Percentiles rank a stretch among this genome's conserved stretches.
Evolutionary conservation across 257 asterid species (phyloP).

Genomic region (Scutellaria galericulata): DNA sequence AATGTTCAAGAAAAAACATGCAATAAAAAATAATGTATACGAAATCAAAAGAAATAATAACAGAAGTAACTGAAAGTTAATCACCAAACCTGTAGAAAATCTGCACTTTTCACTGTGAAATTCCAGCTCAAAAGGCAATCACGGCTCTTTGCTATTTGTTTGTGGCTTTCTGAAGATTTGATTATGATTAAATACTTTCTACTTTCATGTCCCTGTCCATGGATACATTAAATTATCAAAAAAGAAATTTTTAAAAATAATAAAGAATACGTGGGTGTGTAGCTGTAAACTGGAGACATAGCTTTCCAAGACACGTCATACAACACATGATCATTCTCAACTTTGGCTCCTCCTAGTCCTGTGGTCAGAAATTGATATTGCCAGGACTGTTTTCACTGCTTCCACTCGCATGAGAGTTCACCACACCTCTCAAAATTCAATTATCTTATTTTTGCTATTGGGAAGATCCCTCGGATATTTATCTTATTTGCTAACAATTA

Average conservation of each 20-base stretch:
- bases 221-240: not conserved
- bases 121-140: conserved; percentile 19
- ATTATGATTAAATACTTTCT: not conserved
- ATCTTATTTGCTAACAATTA: too few relatives aligned
- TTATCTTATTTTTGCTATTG: not conserved
- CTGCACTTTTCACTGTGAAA: conserved; percentile 21
- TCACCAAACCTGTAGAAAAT: conserved; percentile 25
- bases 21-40: not conserved
- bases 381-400: conserved; percentile 12
- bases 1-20: not conserved
- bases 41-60: not conserved
- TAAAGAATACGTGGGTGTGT: conserved; percentile 35
- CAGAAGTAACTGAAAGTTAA: not conserved
- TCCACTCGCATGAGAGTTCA: not conserved
- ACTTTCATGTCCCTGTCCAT: too few relatives aligned
- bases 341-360: not conserved
- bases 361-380: not conserved
- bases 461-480: too few relatives aligned
- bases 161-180: not conserved
- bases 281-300: conserved; percentile 16
- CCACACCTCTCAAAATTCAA: not conserved
- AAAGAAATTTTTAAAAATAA: not conserved
- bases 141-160: conserved; percentile 9
- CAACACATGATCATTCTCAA: not conserved
- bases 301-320: conserved; percentile 38